Base-by-base conservation (phyloP, 352 stramenopile genomes). In the Phytopythium vexans region DNA sequence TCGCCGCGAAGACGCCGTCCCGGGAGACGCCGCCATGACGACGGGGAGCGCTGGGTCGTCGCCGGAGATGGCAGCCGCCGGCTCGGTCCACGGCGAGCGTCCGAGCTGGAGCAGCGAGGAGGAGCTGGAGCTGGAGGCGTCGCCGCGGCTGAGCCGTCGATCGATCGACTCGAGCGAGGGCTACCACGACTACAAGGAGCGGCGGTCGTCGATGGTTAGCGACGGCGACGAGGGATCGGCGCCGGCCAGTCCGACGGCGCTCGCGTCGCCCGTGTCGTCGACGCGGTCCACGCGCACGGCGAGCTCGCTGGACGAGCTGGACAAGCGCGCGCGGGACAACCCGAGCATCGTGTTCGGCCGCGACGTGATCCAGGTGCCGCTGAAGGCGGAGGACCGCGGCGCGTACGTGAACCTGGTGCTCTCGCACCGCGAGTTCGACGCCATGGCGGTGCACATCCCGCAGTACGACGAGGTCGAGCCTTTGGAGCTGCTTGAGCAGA, bases 291-390 rank as follows among this genome's bases (percentile, higher is more conserved):
- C 63, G 49, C 58, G 66, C 44, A 68, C 62, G 7, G 51, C 77
- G 4, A 66, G 45, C 31, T 59, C 61, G 16, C 55, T 75, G 3
- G 62, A 69, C 9, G 49, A 60, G 1, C 56, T 74, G 9, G 67
- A 73, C 21, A 41, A 53, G 12, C 51, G 49, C 4, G 41, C 27
- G 12, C 45, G 47, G 14, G 56, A 67, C n/a, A 54, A 67, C 33
- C 49, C 55, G 34, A 69, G 66, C 63, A 67, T 89, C 43, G 61
- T 88, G 15, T 92, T 74, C 59, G 77, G 81, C 5, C 76, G 66
- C 44, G 82, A 89, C 58, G 71, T 89, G 52, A 87, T 89, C 52
- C 81, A 92, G 58, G 78, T 92, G 60, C 81, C 81, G 40, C 66
- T 92, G 34, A 77, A 80, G 52, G 57, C 74, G 37, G 58, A 59